A percentile compares a stretch with the other conserved stretches of the same genome.
Evolutionary conservation across 495 filamentous ascomycete genomes (phyloP).

Genomic region (Neurospora sp.): DNA sequence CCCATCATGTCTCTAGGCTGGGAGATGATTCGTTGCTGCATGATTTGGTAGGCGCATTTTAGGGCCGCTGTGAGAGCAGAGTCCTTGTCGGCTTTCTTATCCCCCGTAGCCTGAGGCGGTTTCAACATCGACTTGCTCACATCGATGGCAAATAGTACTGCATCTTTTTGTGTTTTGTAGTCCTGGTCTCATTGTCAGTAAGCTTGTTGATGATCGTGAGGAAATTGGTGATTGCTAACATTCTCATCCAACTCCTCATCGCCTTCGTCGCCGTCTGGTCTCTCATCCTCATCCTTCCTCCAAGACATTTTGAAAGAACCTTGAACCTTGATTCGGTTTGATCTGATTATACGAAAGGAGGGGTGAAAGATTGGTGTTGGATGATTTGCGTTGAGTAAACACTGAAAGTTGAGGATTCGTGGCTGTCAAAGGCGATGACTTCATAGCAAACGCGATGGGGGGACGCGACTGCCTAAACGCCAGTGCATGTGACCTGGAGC

Average conservation of each 20-base stretch:
- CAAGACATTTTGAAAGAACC: slow-evolving; percentile 27
- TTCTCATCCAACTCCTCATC: slow-evolving; percentile 67
- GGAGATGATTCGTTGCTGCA: slow-evolving; percentile 97
- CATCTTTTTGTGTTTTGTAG: slow-evolving; percentile 91
- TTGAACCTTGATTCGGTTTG: neutral
- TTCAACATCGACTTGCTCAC: slow-evolving; percentile 84
- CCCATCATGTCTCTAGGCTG: slow-evolving; percentile 98
- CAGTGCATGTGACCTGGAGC: slow-evolving; percentile 13
- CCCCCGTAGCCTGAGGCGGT: slow-evolving; percentile 48
- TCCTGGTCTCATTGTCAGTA: slow-evolving; percentile 38
- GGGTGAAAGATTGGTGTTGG: neutral
- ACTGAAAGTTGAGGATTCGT: neutral
- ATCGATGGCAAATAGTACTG: slow-evolving; percentile 91
- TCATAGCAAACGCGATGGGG: slow-evolving; percentile 3
- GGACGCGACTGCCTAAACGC: slow-evolving; percentile 23
- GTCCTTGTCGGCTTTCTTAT: slow-evolving; percentile 64
- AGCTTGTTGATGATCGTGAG: neutral
- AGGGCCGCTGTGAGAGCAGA: slow-evolving; percentile 71
- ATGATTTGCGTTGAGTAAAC: neutral
- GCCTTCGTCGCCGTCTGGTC: slow-evolving; percentile 52
- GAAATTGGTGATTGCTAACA: slow-evolving; percentile 31
- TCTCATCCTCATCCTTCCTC: slow-evolving; percentile 30
- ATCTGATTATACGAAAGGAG: neutral
- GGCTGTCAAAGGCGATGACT: slow-evolving; percentile 4
- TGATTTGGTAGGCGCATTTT: slow-evolving; percentile 88